Base-by-base conservation (phyloP, 2,329 filamentous ascomycete genomes). In the Thelonectria blattea region DNA sequence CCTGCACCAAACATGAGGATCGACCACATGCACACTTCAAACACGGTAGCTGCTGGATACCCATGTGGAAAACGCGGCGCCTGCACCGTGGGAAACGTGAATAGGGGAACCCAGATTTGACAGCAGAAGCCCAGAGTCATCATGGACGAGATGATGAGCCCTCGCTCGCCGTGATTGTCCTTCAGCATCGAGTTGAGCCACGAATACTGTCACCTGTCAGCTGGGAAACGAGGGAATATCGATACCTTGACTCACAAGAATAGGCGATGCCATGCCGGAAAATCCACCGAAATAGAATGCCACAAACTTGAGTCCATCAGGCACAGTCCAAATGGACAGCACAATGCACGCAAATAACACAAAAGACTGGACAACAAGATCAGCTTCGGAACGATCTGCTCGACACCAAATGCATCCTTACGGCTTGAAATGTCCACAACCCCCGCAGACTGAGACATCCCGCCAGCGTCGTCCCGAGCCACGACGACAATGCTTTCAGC, bases 41-140 rank as follows among this genome's bases (percentile, higher is more conserved):
- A 72, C 1, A 63, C 69, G 2, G 66, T 62, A 0, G 68, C 62
- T 3, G 69, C 70, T 10, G 68, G 68, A 37, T 72, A 72, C n/a
- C 70, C 70, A 22, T 71, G 56, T 2, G 64, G 68, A 27, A 65
- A 72, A 5, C 63, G 49, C 2, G 70, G 70, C 1, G 70, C 70
- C 42, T 72, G 60, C 3, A 72, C 68, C 4, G 69, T 68, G 5
- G 70, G 70, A 43, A 69, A 72, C 0, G 70, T 72, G 58, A 72
- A 72, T 1, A 72, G 63, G 3, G 70, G 69, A 11, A 72, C 58
- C 70, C 70, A 72, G 17, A 72, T 72, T 59, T 70, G 67, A 37
- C 62, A 70, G 45, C 65, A 67, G 60, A 66, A 72, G n/a, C 75
- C 74, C 17, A 77, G 57, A 0, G 75, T 77, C 70, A 71, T 75